Base-by-base conservation (phyloP, 306 rosid species). In the Bauhinia variegata region DNA sequence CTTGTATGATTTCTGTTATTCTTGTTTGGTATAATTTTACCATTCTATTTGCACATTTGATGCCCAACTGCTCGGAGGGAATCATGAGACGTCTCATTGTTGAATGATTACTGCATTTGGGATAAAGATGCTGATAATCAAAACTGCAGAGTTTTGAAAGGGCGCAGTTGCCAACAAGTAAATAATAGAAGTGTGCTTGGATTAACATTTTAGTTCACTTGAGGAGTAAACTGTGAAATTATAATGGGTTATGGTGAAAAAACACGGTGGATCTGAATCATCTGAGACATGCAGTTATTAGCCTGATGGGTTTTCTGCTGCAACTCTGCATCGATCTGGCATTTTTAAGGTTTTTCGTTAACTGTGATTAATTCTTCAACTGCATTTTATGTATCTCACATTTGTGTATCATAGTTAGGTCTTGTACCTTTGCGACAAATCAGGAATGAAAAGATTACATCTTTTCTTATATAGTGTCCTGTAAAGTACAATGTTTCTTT, bases 371-470 rank as follows among this genome's bases (percentile, higher is more conserved):
- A 59, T 71, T 70, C 55, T 54, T 80, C 63, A 46, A 60, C 48
- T 70, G 67, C 51, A 71, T 50, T 43, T 67, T 51, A 67, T 76
- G 73, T 73, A 54, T 63, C 63, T 50, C 60, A 37, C 43, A 56
- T 65, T 56, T 72, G 65, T 67, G 81, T 71, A 61, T 63, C 37
- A 39, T 11, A 58, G 52, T 70, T 68, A 63, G 82, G 56, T 63
- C 67, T 57, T 79, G 76, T 78, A 78, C 70, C 74, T 52, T 69
- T 75, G 53, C 64, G 60, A 48, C 61, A 56, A 48, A 65, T 69
- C 72, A 62, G 30, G 81, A 79, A 75, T 59, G 79, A 59, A 73
- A 75, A 70, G 43, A 66, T 67, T 63, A 56, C 65, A 48, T 63
- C 41, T 67, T 62, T 61, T 70, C 60, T 51, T 73, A 23, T 37